phyloP scores from a whole-genome alignment of 495 filamentous ascomycete genomes.

The Lasiosphaeriaceae sp. region DNA sequence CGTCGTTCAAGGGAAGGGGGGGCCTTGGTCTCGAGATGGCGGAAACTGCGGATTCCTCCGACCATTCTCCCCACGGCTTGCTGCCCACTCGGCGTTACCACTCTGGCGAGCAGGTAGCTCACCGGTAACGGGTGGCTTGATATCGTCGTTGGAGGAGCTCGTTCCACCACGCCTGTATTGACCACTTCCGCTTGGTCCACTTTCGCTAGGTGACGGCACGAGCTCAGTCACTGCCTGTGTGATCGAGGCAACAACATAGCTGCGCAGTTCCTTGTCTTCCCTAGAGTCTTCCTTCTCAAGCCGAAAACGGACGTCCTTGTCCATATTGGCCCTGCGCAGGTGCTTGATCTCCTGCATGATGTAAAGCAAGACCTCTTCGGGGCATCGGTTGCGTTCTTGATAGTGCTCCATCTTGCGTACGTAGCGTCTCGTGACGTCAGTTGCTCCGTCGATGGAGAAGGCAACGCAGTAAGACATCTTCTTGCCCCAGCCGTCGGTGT shows the following conservation, averaged over 20 bases:
- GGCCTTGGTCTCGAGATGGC: constrained; percentile 31
- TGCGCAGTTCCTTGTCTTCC: constrained; percentile 79
- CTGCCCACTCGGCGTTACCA: constrained; percentile 62
- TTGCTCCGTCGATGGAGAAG: constrained; percentile 91
- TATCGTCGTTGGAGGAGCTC: constrained; percentile 34
- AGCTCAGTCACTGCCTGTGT: constrained; percentile 52
- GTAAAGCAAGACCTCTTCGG: constrained; percentile 86
- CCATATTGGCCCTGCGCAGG: constrained; percentile 71
- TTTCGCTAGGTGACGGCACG: constrained; percentile 29
- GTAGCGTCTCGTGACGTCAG: constrained; percentile 93
- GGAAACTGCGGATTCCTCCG: constrained; percentile 34
- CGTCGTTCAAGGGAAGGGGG: constrained; percentile 22
- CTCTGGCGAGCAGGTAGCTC: constrained; percentile 56
- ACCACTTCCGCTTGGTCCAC: constrained; percentile 18
- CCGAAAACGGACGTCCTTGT: constrained; percentile 73
- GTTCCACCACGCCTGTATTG: not conserved
- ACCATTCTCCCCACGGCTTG: constrained; percentile 54
- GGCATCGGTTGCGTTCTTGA: constrained; percentile 64
- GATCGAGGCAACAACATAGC: constrained; percentile 68
- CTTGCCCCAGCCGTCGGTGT: constrained; percentile 91
- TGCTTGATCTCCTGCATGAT: constrained; percentile 85
- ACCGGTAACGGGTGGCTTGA: constrained; percentile 44
- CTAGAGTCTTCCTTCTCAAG: constrained; percentile 84
- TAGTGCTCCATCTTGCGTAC: constrained; percentile 76
- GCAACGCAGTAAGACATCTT: constrained; percentile 96